Percentiles rank a stretch among this genome's conserved stretches.
Evolutionary conservation across 78 protist species (phyloP).

Genomic region (Capsaspora owczarzaki): DNA sequence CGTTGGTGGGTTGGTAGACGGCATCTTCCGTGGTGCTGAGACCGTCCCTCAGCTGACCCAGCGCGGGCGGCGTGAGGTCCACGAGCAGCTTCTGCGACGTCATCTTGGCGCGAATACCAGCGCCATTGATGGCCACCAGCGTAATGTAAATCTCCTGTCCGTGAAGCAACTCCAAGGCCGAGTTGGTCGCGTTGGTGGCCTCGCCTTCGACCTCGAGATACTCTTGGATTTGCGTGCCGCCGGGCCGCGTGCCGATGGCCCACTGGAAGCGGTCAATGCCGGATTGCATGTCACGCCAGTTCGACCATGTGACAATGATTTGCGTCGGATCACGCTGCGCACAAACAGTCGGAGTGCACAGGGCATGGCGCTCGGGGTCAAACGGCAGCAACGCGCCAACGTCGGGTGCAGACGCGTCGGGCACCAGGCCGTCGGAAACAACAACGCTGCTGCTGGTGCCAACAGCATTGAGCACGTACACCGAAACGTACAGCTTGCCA

Average conservation of each 20-base stretch:
- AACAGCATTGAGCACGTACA: neutral
- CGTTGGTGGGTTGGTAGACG: too few relatives aligned
- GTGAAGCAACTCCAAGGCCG: too few relatives aligned
- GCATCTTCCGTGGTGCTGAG: too few relatives aligned
- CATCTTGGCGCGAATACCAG: neutral
- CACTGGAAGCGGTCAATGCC: neutral
- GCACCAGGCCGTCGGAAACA: neutral
- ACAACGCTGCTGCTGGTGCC: neutral
- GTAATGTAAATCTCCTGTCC: neutral
- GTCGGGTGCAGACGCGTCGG: too few relatives aligned
- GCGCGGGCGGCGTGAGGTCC: conserved; percentile 3
- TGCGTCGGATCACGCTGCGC: neutral
- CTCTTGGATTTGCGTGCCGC: too few relatives aligned
- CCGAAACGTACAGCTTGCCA: too few relatives aligned
- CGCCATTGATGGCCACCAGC: neutral
- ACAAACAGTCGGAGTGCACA: too few relatives aligned
- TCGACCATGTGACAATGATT: neutral
- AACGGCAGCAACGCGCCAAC: too few relatives aligned
- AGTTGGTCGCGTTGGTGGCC: too few relatives aligned
- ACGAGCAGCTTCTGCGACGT: neutral
- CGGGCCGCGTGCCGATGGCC: conserved; percentile 1
- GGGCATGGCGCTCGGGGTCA: too few relatives aligned
- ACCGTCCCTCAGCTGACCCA: too few relatives aligned
- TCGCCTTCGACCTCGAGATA: too few relatives aligned
- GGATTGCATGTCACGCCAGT: neutral